Conservation (phyloP, 106 monocot genomes). For the Allium sativum region DNA sequence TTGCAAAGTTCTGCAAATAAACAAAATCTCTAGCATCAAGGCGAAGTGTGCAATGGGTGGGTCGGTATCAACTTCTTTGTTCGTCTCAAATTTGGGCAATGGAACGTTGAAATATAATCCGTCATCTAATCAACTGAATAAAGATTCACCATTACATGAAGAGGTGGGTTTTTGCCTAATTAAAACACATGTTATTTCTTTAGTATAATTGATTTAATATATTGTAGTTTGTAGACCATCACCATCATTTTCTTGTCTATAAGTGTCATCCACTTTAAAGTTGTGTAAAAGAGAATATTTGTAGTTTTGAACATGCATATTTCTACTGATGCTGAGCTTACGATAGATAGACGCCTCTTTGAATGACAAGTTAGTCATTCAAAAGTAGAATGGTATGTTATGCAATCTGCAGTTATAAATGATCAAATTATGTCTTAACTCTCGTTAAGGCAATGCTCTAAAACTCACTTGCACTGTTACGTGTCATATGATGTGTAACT, state of each 20-base stretch:
- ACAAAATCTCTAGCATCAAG: conserved; percentile 51
- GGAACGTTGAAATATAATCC: conserved; percentile 57
- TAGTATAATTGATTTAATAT: too few relatives aligned
- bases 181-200: neutral
- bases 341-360: too few relatives aligned
- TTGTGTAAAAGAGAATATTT: neutral
- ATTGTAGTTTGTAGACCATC: neutral
- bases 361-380: too few relatives aligned
- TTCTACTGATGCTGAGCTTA: too few relatives aligned
- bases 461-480: too few relatives aligned
- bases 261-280: neutral
- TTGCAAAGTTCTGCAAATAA: conserved; percentile 40
- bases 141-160: conserved; percentile 65
- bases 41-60: conserved; percentile 60
- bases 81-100: conserved; percentile 65
- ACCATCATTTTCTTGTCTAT: neutral
- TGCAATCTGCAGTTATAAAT: too few relatives aligned
- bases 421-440: too few relatives aligned
- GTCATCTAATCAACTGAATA: conserved; percentile 53
- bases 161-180: conserved; percentile 40
- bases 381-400: too few relatives aligned
- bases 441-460: too few relatives aligned
- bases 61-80: conserved; percentile 51
- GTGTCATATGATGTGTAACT: too few relatives aligned
- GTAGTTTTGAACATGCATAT: neutral